Conservation (phyloP, 305 asterid genomes). For the Fraxinus greggii region DNA sequence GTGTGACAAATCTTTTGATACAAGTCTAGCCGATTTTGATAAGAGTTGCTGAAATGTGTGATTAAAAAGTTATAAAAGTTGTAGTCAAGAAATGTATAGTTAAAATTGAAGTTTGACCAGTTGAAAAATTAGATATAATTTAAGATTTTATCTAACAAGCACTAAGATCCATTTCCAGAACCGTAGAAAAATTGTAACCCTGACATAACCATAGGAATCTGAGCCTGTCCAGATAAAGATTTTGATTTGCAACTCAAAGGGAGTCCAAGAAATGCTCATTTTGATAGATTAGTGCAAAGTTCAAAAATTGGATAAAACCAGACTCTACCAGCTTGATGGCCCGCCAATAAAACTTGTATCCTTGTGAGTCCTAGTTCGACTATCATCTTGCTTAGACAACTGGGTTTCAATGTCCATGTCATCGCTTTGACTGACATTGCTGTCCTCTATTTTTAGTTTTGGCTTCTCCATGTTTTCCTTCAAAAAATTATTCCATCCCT, state of each 20-base stretch:
- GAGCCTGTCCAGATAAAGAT: neutral
- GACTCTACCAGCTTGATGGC: slow-evolving; percentile 69
- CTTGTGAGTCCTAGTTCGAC: slow-evolving; percentile 35
- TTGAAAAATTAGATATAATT: too few relatives aligned
- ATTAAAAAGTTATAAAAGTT: too few relatives aligned
- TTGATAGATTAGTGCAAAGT: slow-evolving; percentile 2
- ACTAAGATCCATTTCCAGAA: neutral
- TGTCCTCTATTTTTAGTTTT: slow-evolving; percentile 39
- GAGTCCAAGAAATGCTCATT: slow-evolving; percentile 16
- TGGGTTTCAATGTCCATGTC: slow-evolving; percentile 53
- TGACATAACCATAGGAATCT: neutral
- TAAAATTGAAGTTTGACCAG: neutral
- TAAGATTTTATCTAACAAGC: too few relatives aligned
- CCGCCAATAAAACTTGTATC: slow-evolving; percentile 52
- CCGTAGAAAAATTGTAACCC: neutral
- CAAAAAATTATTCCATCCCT: slow-evolving; percentile 32
- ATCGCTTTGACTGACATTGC: slow-evolving; percentile 31
- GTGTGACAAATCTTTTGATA: neutral
- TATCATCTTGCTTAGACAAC: slow-evolving; percentile 41
- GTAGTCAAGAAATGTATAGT: too few relatives aligned
- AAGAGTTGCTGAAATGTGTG: too few relatives aligned
- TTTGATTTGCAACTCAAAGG: neutral
- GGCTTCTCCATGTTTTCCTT: slow-evolving; percentile 40
- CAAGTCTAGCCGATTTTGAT: neutral
- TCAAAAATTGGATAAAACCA: neutral